A percentile compares a stretch with the other conserved stretches of the same genome.
phyloP scores from a whole-genome alignment of 495 filamentous ascomycete species.

The Sphaerosporella brunnea region DNA sequence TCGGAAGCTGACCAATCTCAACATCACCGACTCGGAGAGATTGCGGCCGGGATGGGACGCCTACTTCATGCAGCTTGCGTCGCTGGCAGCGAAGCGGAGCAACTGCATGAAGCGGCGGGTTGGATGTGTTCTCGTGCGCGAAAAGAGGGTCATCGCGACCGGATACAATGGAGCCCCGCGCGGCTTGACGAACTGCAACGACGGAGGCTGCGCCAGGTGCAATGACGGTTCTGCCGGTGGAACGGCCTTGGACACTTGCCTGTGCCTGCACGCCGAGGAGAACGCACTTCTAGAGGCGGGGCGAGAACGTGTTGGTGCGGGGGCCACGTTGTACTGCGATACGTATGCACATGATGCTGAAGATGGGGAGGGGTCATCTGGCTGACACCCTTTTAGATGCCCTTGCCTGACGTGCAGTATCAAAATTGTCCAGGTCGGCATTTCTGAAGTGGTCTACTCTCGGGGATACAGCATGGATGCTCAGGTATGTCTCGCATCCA shows the following conservation, averaged over 20 bases:
- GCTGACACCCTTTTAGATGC: constrained; percentile 34
- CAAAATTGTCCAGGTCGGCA: constrained; percentile 92
- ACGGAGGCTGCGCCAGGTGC: constrained; percentile 80
- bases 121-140: constrained; percentile 82
- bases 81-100: constrained; percentile 71
- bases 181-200: constrained; percentile 71
- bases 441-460: constrained; percentile 84
- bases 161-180: constrained; percentile 97
- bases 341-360: constrained; percentile 34
- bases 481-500: constrained; percentile 29
- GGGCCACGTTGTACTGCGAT: constrained; percentile 76
- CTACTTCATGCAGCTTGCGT: constrained; percentile 93
- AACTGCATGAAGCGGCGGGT: constrained; percentile 98
- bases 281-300: constrained; percentile 91
- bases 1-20: constrained; percentile 44
- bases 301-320: constrained; percentile 64
- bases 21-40: constrained; percentile 59
- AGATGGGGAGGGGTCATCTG: neutral
- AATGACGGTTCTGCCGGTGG: constrained; percentile 57
- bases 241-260: constrained; percentile 58
- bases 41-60: constrained; percentile 89
- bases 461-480: constrained; percentile 87
- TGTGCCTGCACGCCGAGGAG: constrained; percentile 93
- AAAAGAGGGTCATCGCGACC: constrained; percentile 74
- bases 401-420: constrained; percentile 97